Conservation (phyloP, 495 filamentous ascomycete genomes). For the Tuber calosporum region DNA sequence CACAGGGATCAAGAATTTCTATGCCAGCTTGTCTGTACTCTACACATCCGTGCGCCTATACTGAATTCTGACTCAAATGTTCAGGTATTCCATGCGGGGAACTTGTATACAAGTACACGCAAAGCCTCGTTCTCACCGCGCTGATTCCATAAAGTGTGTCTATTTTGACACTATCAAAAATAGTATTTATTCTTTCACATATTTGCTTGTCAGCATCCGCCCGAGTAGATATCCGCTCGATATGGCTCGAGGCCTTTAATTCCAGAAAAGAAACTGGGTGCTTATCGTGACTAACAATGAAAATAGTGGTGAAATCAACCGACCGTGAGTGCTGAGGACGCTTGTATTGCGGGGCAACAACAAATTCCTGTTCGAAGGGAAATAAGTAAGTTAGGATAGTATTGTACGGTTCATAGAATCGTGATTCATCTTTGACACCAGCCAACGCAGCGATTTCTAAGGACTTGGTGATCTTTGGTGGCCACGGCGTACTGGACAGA, state of each 20-base stretch:
- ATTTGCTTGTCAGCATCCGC: not conserved
- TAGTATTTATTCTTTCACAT: not conserved
- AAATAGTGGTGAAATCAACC: slow-evolving; percentile 12
- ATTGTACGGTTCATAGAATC: slow-evolving; percentile 12
- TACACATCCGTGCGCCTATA: too few relatives aligned
- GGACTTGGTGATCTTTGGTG: slow-evolving; percentile 2
- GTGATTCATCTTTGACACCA: slow-evolving; percentile 8
- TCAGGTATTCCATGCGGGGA: too few relatives aligned
- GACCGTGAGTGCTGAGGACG: slow-evolving; percentile 6
- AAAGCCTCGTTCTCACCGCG: not conserved
- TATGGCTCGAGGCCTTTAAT: slow-evolving; percentile 9
- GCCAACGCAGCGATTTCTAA: not conserved
- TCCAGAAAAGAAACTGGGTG: slow-evolving; percentile 10
- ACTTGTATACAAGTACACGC: too few relatives aligned
- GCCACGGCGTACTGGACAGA: slow-evolving; percentile 5
- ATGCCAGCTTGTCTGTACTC: too few relatives aligned
- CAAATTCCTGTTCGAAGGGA: slow-evolving; percentile 10
- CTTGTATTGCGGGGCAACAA: slow-evolving; percentile 9
- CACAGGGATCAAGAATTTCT: too few relatives aligned
- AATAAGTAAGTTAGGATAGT: slow-evolving; percentile 13
- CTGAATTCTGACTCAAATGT: too few relatives aligned
- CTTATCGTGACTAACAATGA: not conserved
- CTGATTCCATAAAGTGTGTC: not conserved
- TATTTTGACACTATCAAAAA: not conserved
- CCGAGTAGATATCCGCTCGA: slow-evolving; percentile 2